Evolutionary conservation across 2,329 filamentous ascomycete genomes (phyloP), one percentile per base, ranked within the genome.

Genomic region (Fusarium pseudocircinatum): DNA sequence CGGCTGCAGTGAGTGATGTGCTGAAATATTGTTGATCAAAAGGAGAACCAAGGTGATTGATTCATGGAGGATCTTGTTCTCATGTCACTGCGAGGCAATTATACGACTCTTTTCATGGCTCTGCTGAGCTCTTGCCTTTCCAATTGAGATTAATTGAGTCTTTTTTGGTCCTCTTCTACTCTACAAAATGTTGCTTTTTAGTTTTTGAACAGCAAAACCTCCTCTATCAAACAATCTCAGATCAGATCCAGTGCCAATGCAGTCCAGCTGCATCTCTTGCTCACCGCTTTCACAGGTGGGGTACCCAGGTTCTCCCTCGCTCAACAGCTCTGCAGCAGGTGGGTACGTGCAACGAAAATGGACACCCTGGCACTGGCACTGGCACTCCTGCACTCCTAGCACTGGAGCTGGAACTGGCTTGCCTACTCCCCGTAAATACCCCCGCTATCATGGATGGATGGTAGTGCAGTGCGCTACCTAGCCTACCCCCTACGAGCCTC

Each of bases 221-320:
- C 61, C n/a, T 34, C 30, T 52, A 52, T 52, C 30, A 36, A 36
- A 26, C 49, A 52, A 52, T 52, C 49, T 52, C 49, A 36, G 49
- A 52, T 52, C 30, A 52, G 49, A 52, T 52, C 30, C 47, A 52
- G 47, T 52, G 30, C 30, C 54, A 69, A 58, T 67, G 60, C 42
- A 67, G 42, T 47, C 49, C 49, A 70, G 50, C 34, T 58, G 63
- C 43, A 62, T n/a, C 49, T 52, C 53, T 54, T 61, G 65, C 66
- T 77, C 75, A 77, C 75, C 75, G 75, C 75, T 71, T 76, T 76
- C 66, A 49, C 20, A 72, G 73, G 73, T 77, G 75, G 75, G 71
- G 73, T 68, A 56, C 37, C 44, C 18, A 46, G 26, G 28, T 50
- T 20, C 52, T 63, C 60, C 63, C 63, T 65, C 65, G 50, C 63